phyloP scores from a whole-genome alignment of 805 yeast genomes.

The Kodamaea neixiangensis region DNA sequence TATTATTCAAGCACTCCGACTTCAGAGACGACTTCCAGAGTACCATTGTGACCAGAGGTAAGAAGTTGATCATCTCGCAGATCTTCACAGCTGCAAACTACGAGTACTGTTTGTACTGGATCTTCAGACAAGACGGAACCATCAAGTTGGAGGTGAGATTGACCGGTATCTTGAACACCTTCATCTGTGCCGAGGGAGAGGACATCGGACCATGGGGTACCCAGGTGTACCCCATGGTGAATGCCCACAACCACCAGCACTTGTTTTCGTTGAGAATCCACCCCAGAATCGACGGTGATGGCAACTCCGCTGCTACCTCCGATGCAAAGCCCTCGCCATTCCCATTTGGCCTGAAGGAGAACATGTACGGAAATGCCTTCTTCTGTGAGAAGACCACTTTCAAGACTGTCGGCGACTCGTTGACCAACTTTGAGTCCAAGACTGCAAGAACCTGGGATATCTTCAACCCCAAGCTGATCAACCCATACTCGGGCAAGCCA shows the following conservation, averaged over 20 bases:
- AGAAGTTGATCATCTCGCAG: constrained; percentile 72
- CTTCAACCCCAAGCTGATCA: constrained; percentile 67
- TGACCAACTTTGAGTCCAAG: constrained; percentile 59
- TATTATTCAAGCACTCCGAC: constrained; percentile 79
- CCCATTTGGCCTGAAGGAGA: constrained; percentile 66
- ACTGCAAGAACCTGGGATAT: constrained; percentile 78
- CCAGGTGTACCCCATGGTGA: constrained; percentile 73
- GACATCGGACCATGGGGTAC: constrained; percentile 78
- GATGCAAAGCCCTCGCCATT: constrained; percentile 63
- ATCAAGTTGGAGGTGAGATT: constrained; percentile 76
- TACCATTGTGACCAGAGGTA: constrained; percentile 72
- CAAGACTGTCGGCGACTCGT: constrained; percentile 67
- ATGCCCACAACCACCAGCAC: constrained; percentile 88
- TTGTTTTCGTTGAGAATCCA: constrained; percentile 75
- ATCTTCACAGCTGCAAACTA: constrained; percentile 86
- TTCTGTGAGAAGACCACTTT: constrained; percentile 63
- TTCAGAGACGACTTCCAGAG: constrained; percentile 79
- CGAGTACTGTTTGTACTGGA: constrained; percentile 84
- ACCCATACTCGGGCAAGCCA: constrained; percentile 73
- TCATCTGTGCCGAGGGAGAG: constrained; percentile 62
- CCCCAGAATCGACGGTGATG: constrained; percentile 80
- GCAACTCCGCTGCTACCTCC: constrained; percentile 67
- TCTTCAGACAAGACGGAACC: constrained; percentile 80
- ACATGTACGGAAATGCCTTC: constrained; percentile 79
- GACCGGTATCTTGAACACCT: constrained; percentile 82